These are phyloP conservation scores for Phytophthora fragariaefolia DNA, from an alignment of 352 stramenopile genomes.

Conservation along the genomic window DNA sequence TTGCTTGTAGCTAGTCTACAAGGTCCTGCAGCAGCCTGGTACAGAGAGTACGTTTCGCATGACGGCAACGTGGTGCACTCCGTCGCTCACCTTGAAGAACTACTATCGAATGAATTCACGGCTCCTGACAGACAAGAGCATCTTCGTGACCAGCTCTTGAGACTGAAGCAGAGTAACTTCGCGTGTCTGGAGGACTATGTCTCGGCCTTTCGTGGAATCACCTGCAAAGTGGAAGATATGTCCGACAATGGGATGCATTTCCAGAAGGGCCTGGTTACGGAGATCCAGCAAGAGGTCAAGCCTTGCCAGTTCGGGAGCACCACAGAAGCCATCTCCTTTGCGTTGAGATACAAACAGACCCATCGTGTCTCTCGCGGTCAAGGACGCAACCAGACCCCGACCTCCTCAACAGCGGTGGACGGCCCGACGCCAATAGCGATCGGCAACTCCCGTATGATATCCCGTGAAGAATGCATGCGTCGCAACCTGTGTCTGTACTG, in stretches of 20 bases:
- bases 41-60: neutral
- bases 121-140: no score
- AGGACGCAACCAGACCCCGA: neutral
- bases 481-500: slow-evolving; percentile 15
- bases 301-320: slow-evolving; percentile 7
- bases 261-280: slow-evolving; percentile 5
- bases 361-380: neutral
- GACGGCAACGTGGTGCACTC: neutral
- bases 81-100: slow-evolving; percentile 9
- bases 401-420: neutral
- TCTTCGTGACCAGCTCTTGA: slow-evolving; percentile 7
- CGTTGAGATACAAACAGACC: no score
- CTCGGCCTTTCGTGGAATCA: no score
- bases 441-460: neutral
- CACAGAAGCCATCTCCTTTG: slow-evolving; percentile 2
- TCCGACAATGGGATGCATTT: slow-evolving; percentile 19
- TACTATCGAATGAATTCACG: slow-evolving; percentile 9
- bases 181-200: slow-evolving; percentile 15
- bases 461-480: neutral
- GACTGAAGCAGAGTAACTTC: slow-evolving; percentile 8
- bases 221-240: no score
- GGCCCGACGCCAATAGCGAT: neutral
- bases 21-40: neutral
- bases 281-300: slow-evolving; percentile 15
- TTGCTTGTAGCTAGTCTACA: no score